Base-by-base conservation (phyloP, 495 filamentous ascomycete genomes). In the Aspergillus steynii region DNA sequence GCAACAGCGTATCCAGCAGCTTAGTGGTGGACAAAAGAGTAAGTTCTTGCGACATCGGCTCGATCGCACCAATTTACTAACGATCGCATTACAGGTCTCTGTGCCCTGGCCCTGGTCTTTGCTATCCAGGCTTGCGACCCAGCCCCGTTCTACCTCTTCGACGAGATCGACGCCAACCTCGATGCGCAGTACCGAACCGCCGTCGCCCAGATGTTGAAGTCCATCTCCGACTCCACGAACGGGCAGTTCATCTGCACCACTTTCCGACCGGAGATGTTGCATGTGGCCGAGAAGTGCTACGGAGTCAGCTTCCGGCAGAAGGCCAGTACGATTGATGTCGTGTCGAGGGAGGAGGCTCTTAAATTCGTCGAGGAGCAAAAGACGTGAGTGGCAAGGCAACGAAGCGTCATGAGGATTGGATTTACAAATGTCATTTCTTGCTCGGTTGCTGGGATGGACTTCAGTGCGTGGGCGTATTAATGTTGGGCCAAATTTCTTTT, bases 101-200 rank as follows among this genome's bases (percentile, higher is more conserved):
- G 94, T 76, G 95, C 95, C 14, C 86, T 99, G 53, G 94, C 94
- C 57, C 85, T 99, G 53, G 92, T 99, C 63, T 98, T 99, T 71
- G 95, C 95, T n/a, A 96, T 99, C 73, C 95, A 99, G 68, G 90
- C 92, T 64, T 96, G 95, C 68, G 95, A 98, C 67, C 95, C 96
- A 5, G 94, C 93, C 20, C 95, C 95, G 12, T 98, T 99, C 79
- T 97, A 98, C 75, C 91, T 99, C 63, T 99, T 99, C 63, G 95
- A 99, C 71, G 95, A 99, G 78, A 96, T 99, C 68, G 95, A 99
- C 73, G 95, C 95, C 70, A 98, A 98, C 71, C 85, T 99, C 26
- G 95, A 99, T 74, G 93, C 93, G 7, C 95, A 97, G 76, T 99
- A 99, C 79, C 86, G 95, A 45, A 96, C 93, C 3, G 93, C 94